phyloP scores from a whole-genome alignment of 2,329 filamentous ascomycete genomes.

The Aspergillus aculeatus region DNA sequence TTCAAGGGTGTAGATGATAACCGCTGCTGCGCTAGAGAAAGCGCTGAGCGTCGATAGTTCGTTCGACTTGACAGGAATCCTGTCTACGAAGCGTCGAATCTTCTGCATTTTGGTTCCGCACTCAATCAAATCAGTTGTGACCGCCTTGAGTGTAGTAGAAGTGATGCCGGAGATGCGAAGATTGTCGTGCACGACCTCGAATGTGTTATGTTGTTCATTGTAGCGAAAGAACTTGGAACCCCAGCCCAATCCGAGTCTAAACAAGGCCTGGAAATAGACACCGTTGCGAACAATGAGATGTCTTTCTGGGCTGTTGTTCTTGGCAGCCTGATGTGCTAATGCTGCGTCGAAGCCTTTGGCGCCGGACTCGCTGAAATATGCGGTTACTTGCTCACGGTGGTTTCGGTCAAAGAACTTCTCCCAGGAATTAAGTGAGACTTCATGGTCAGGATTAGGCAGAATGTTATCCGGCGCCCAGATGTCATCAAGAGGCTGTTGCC shows the following conservation, averaged over 20 bases:
- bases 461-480: constrained; percentile 38
- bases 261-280: constrained; percentile 41
- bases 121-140: constrained; percentile 32
- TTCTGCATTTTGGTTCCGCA: constrained; percentile 40
- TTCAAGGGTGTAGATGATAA: constrained; percentile 40
- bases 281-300: constrained; percentile 37
- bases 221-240: constrained; percentile 45
- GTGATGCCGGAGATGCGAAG: constrained; percentile 54
- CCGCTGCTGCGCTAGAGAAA: constrained; percentile 33
- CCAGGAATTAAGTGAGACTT: constrained; percentile 38
- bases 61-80: constrained; percentile 25
- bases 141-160: constrained; percentile 37
- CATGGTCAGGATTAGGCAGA: constrained; percentile 11
- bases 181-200: constrained; percentile 43
- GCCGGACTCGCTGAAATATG: constrained; percentile 47
- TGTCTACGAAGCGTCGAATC: constrained; percentile 36
- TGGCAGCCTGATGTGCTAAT: constrained; percentile 28
- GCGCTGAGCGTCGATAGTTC: constrained; percentile 35
- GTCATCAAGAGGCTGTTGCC: neutral
- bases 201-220: constrained; percentile 34
- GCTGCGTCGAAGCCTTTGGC: constrained; percentile 41
- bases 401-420: constrained; percentile 38
- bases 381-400: constrained; percentile 34
- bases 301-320: constrained; percentile 21
- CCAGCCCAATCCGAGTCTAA: constrained; percentile 46